Evolutionary conservation across 257 asterid genomes (phyloP).

Genomic region (Asclepias syriaca): DNA sequence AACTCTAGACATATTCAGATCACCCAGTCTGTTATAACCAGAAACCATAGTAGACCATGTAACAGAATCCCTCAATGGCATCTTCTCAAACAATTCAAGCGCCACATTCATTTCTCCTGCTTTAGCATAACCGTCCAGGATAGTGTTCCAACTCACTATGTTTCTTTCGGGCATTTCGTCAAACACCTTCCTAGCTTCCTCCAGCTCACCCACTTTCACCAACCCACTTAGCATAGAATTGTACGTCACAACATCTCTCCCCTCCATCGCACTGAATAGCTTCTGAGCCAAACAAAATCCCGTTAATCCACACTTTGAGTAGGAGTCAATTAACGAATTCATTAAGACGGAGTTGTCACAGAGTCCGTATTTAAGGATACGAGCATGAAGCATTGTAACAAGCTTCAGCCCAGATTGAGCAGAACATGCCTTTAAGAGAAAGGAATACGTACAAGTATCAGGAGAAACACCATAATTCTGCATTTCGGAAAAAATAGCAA

Average conservation of each 20-base stretch:
- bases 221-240: conserved; percentile 57
- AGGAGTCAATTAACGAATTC: conserved; percentile 67
- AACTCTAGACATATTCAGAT: conserved; percentile 63
- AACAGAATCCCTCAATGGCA: conserved; percentile 62
- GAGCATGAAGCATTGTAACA: conserved; percentile 54
- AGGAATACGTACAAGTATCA: conserved; percentile 57
- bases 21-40: conserved; percentile 61
- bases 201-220: conserved; percentile 24
- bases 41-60: conserved; percentile 74
- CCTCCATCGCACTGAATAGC: conserved; percentile 46
- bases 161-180: conserved; percentile 33
- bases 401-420: conserved; percentile 29
- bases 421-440: conserved; percentile 53
- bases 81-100: conserved; percentile 50
- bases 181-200: conserved; percentile 28
- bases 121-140: conserved; percentile 33
- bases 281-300: conserved; percentile 44
- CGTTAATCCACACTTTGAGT: conserved; percentile 47
- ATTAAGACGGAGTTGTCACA: conserved; percentile 48
- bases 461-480: conserved; percentile 43
- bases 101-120: conserved; percentile 27
- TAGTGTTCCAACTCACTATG: conserved; percentile 36
- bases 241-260: conserved; percentile 56
- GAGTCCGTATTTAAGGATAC: conserved; percentile 50
- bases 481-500: conserved; percentile 48